phyloP scores from a whole-genome alignment of 2,329 filamentous ascomycete species.

The Xylaria digitata region DNA sequence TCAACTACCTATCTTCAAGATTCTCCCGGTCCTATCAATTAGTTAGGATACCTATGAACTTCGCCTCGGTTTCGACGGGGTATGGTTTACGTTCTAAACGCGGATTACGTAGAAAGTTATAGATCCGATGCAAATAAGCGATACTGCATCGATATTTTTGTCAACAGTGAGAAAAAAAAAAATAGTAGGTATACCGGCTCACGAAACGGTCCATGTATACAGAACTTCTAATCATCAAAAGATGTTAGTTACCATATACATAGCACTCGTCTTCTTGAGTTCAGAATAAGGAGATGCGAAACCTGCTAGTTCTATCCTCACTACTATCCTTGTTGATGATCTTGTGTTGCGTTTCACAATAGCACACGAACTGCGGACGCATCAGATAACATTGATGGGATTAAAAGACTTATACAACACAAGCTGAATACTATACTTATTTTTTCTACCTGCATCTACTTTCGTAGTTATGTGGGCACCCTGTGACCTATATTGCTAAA shows the following conservation, averaged over 20 bases:
- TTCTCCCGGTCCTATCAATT: too few relatives aligned
- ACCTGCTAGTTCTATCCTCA: background rate
- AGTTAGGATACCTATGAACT: too few relatives aligned
- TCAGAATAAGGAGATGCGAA: background rate
- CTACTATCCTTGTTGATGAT: background rate
- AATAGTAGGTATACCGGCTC: too few relatives aligned
- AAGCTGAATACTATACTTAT: background rate
- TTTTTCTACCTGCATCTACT: slow-evolving; percentile 16
- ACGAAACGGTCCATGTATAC: background rate
- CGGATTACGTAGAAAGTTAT: too few relatives aligned
- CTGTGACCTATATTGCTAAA: slow-evolving; percentile 18
- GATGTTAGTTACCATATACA: background rate
- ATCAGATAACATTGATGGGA: background rate
- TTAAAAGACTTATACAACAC: background rate
- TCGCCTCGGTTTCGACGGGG: too few relatives aligned
- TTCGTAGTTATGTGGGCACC: slow-evolving; percentile 3
- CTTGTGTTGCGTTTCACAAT: too few relatives aligned
- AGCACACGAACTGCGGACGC: too few relatives aligned
- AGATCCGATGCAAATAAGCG: too few relatives aligned
- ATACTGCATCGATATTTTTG: too few relatives aligned
- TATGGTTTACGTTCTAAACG: too few relatives aligned
- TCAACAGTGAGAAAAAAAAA: too few relatives aligned
- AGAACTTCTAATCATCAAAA: background rate
- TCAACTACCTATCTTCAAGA: too few relatives aligned
- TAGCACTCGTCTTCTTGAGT: background rate